Evolutionary conservation across 305 asterid species (phyloP).

Genomic region (Ilex paraguariensis): DNA sequence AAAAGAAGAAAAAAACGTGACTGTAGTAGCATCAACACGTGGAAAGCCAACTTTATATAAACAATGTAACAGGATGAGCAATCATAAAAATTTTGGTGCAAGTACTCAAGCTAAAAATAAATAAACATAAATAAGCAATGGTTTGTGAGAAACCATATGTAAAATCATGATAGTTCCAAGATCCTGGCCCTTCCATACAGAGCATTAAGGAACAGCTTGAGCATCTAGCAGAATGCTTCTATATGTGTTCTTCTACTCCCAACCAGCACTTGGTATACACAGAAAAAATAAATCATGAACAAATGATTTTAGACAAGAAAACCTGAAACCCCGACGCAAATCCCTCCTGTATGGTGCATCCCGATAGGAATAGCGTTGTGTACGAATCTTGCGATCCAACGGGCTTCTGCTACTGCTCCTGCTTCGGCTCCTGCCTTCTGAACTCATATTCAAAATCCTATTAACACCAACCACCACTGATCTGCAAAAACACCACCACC

Average conservation of each 20-base stretch:
- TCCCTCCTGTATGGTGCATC: conserved; percentile 97
- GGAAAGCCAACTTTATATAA: no score
- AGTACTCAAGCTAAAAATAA: no score
- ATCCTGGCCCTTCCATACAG: conserved; percentile 1
- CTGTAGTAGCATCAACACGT: no score
- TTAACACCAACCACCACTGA: conserved; percentile 46
- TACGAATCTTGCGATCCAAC: conserved; percentile 86
- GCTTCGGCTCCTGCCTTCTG: conserved; percentile 68
- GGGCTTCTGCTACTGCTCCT: conserved; percentile 88
- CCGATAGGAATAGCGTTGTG: conserved; percentile 77
- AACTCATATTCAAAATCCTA: conserved; percentile 63
- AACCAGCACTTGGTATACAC: conserved; percentile 24
- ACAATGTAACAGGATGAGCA: no score
- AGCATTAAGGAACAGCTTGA: conserved; percentile 17
- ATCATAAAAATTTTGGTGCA: no score
- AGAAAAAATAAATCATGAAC: conserved; percentile 27
- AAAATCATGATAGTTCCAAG: not conserved
- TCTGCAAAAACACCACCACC: conserved; percentile 52
- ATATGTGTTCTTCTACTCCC: conserved; percentile 25
- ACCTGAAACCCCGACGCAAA: conserved; percentile 91
- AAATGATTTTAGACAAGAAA: conserved; percentile 50
- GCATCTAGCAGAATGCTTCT: conserved; percentile 22
- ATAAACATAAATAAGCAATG: no score
- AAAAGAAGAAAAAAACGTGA: no score
- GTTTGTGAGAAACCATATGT: no score